Evolutionary conservation across 2,329 filamentous ascomycete species (phyloP), one percentile per base, ranked within the genome.

Genomic region (Xylaria sp.): DNA sequence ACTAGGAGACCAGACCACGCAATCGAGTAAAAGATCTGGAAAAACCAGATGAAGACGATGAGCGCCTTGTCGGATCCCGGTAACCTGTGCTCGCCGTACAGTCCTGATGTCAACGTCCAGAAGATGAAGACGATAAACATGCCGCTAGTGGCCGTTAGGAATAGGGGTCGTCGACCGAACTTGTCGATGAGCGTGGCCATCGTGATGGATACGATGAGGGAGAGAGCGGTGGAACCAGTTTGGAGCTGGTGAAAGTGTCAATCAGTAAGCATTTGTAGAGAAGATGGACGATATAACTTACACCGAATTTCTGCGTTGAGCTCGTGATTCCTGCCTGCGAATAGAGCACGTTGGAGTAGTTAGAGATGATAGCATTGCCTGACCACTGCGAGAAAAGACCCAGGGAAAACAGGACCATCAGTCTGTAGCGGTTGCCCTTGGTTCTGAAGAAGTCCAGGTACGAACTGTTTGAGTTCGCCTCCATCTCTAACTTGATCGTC

Each of bases 331-430:
- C 87, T 69, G 86, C 86, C 43, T 82, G 82, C 49, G 82, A 77
- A 78, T 88, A 88, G 57, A 89, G 84, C 67, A 82, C 80, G 67
- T 82, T 85, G 49, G 86, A 82, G 72, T 89, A 90, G 80, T 89
- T 89, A 68, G 83, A 86, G 73, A 89, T 86, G 58, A 89, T 83
- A 68, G 84, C 87, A 76, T 89, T 89, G 63, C 88, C 87, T 43
- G 83, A 86, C 82, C 86, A 89, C 78, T 89, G 87, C 0, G 86
- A 88, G 79, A 89, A 88, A 68, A 89, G 77, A 74, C 86, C 87
- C 31, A 89, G 82, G 1, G 86, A 86, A 56, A 86, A 76, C 62
- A 88, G 79, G 36, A 90, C 79, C 28, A 81, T 73, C 51, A 89
- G 77, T 52, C 87, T 83, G 76, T 87, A 86, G 61, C 86, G 84